Conservation (phyloP, 257 asterid species). For the Haberlea rhodopensis region DNA sequence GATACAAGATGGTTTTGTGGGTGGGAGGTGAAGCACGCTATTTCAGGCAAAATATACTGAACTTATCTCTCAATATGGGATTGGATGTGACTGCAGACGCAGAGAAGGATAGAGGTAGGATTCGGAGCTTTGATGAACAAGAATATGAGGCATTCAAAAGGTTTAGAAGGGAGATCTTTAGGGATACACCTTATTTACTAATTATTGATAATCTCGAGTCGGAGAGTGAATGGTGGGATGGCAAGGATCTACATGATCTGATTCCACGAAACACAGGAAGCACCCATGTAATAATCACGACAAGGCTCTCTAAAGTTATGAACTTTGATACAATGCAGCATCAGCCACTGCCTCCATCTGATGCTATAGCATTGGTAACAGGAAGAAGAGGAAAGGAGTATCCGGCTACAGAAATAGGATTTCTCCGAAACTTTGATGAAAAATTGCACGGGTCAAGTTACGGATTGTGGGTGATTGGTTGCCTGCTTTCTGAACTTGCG, state of each 20-base stretch:
- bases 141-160: conserved; percentile 80
- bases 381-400: conserved; percentile 68
- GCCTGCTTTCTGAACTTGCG: conserved; percentile 58
- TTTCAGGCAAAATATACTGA: conserved; percentile 72
- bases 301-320: conserved; percentile 60
- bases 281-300: conserved; percentile 77
- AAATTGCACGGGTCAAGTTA: conserved; percentile 64
- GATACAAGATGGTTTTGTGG: conserved; percentile 92
- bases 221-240: conserved; percentile 96
- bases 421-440: conserved; percentile 57
- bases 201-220: conserved; percentile 74
- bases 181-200: conserved; percentile 83
- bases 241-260: conserved; percentile 73
- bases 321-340: conserved; percentile 69
- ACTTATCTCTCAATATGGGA: conserved; percentile 54
- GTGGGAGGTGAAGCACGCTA: conserved; percentile 76
- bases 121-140: conserved; percentile 76
- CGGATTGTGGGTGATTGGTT: conserved; percentile 65
- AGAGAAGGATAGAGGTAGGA: conserved; percentile 78
- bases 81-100: conserved; percentile 84
- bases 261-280: conserved; percentile 82
- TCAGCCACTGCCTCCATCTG: conserved; percentile 51
- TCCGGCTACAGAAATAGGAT: conserved; percentile 48
- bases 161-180: conserved; percentile 69
- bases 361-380: conserved; percentile 57